Evolutionary conservation across 495 filamentous ascomycete species (phyloP), one percentile per base, ranked within the genome.

Genomic region (Penicillium antarcticum): DNA sequence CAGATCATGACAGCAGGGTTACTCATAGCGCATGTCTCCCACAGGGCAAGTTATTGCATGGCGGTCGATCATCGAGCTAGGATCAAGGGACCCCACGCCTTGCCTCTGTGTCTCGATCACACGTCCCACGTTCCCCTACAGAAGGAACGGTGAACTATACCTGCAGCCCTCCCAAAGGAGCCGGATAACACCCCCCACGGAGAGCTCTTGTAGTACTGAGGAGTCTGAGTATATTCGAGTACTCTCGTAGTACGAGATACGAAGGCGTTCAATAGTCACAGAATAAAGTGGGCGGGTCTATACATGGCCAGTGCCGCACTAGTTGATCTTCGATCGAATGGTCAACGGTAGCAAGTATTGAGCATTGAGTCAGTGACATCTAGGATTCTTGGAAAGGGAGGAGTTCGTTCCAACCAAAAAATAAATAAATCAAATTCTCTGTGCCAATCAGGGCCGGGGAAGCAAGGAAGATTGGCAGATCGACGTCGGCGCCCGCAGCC

Each of bases 1-100:
- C 58, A 71, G 71, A 72, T 71, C 68, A 67, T 71, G 71, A 70
- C 67, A 66, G 67, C 66, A 65, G 67, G 64, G 66, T 74, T 69
- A 58, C 64, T 60, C 65, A 72, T 71, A 63, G 66, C 70, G 66
- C 68, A 65, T 66, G 63, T 67, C 57, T 62, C 60, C 65, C 63
- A 66, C 52, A 67, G 61, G 61, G 51, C 57, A 62, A 70, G 55
- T 69, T 70, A 71, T 74, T 72, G 71, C 71, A 73, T 68, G 65
- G 66, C 57, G 65, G 71, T 64, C 68, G 71, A 74, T 74, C 71
- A 71, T 69, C 53, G 66, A 67, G 60, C 66, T 66, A 63, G 60
- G 57, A 56, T 65, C 57, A 55, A 63, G 62, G 55, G 57, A 16
- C 57, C 45, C 45, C 51, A 58, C 56, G 47, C 56, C 54, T 56